Base-by-base conservation (phyloP, 768 basidiomycete genomes). In the Mycena alexandri region DNA sequence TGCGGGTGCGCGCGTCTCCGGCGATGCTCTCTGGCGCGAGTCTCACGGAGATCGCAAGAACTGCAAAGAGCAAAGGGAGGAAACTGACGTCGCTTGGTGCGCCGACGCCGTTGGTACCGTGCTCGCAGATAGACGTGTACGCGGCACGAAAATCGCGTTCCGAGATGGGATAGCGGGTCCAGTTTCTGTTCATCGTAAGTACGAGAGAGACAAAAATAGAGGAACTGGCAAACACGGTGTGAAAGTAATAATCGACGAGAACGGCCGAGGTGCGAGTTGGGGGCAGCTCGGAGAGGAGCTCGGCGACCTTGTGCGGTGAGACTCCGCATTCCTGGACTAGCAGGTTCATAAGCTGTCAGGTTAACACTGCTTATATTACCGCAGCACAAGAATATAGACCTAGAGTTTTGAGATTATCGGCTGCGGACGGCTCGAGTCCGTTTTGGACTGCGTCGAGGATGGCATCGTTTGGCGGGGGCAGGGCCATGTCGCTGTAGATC, bases 291-390 rank as follows among this genome's bases (percentile, higher is more conserved):
- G 93, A 90, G 21, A 96, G 83, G 12, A 98, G 86, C 75, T 97
- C 96, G 1, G 92, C 89, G 50, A 98, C 90, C 78, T 95, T 95
- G 67, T 95, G 92, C 1, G 95, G 93, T 19, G 92, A 89, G 42
- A 96, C 94, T 8, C 96, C 96, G 76, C 93, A 98, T 76, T 98
- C 95, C 78, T 93, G 92, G 42, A 97, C 91, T 41, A n/a, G n/a
- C n/a, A n/a, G n/a, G n/a, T n/a, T n/a, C n/a, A n/a, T n/a, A n/a
- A n/a, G n/a, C n/a, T n/a, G n/a, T n/a, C n/a, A n/a, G n/a, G n/a
- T n/a, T n/a, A n/a, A n/a, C n/a, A n/a, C n/a, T n/a, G n/a, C n/a
- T n/a, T n/a, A n/a, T n/a, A n/a, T n/a, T n/a, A n/a, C n/a, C n/a
- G n/a, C n/a, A n/a, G n/a, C n/a, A n/a, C n/a, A n/a, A n/a, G n/a